Evolutionary conservation across 1,284 basidiomycete species (phyloP).

Genomic region (Exsudoporus floridanus): DNA sequence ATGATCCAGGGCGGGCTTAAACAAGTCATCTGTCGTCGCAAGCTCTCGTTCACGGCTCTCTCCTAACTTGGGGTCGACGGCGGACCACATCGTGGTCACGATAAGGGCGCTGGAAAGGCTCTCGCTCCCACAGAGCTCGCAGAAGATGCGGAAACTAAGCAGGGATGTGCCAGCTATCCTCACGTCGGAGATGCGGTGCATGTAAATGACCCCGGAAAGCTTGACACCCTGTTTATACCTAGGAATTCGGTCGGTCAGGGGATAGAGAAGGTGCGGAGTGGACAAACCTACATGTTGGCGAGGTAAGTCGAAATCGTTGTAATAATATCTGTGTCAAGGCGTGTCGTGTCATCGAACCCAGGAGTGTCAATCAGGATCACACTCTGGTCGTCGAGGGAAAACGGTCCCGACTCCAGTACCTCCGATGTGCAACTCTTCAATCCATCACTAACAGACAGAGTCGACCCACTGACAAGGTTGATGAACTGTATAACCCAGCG

Average conservation of each 20-base stretch:
- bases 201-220: slow-evolving; percentile 50
- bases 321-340: no score
- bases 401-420: slow-evolving; percentile 25
- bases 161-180: slow-evolving; percentile 43
- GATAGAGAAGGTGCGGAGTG: no score
- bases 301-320: no score
- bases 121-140: slow-evolving; percentile 48
- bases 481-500: no score
- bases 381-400: slow-evolving; percentile 23
- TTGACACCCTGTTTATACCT: slow-evolving; percentile 37
- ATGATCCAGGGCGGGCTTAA: slow-evolving; percentile 36
- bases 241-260: no score
- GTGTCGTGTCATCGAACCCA: slow-evolving; percentile 38
- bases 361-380: slow-evolving; percentile 39
- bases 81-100: slow-evolving; percentile 45
- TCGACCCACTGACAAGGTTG: slow-evolving; percentile 34
- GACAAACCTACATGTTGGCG: no score
- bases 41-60: slow-evolving; percentile 29
- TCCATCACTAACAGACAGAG: slow-evolving; percentile 19
- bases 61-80: no score
- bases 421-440: slow-evolving; percentile 14
- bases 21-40: slow-evolving; percentile 35
- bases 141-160: slow-evolving; percentile 47
- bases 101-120: slow-evolving; percentile 44
- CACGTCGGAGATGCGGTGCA: slow-evolving; percentile 51